Conservation (phyloP, 805 yeast genomes). For the Candida takata region DNA sequence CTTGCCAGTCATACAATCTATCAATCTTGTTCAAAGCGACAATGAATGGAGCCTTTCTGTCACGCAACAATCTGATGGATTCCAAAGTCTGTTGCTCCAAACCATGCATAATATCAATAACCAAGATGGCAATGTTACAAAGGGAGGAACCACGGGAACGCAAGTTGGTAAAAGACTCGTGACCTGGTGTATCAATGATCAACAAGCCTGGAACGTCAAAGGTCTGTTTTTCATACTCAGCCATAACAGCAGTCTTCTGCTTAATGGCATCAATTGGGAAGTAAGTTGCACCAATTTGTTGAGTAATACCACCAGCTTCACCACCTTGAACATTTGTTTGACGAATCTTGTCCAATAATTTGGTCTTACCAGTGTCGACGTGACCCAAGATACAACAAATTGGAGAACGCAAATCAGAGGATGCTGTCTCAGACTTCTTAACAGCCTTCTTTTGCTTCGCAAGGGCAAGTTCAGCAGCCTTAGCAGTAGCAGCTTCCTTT, state of each 20-base stretch:
- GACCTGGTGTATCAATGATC: slow-evolving; percentile 98
- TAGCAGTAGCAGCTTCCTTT: slow-evolving; percentile 12
- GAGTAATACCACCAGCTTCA: slow-evolving; percentile 99
- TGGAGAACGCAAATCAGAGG: slow-evolving; percentile 84
- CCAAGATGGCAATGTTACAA: slow-evolving; percentile 98
- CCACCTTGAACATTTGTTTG: slow-evolving; percentile 99
- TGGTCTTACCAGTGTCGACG: slow-evolving; percentile 99
- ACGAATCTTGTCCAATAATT: slow-evolving; percentile 91
- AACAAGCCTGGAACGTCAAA: slow-evolving; percentile 96
- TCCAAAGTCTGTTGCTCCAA: slow-evolving; percentile 96
- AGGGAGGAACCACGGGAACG: slow-evolving; percentile 98
- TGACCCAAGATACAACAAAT: slow-evolving; percentile 99
- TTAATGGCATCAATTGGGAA: slow-evolving; percentile 95
- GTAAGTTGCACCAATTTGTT: slow-evolving; percentile 99
- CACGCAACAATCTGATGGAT: slow-evolving; percentile 85
- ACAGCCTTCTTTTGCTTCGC: slow-evolving; percentile 19
- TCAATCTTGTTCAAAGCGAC: slow-evolving; percentile 97
- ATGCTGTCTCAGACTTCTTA: slow-evolving; percentile 19
- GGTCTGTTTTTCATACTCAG: slow-evolving; percentile 71
- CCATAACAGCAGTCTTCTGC: slow-evolving; percentile 88
- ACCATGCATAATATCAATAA: slow-evolving; percentile 98
- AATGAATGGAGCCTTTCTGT: slow-evolving; percentile 95
- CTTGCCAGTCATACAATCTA: slow-evolving; percentile 93
- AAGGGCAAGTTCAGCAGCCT: slow-evolving; percentile 20
- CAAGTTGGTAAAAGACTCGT: slow-evolving; percentile 96